Conservation (phyloP, 2,329 filamentous ascomycete species). For the Fusarium albosuccineum region DNA sequence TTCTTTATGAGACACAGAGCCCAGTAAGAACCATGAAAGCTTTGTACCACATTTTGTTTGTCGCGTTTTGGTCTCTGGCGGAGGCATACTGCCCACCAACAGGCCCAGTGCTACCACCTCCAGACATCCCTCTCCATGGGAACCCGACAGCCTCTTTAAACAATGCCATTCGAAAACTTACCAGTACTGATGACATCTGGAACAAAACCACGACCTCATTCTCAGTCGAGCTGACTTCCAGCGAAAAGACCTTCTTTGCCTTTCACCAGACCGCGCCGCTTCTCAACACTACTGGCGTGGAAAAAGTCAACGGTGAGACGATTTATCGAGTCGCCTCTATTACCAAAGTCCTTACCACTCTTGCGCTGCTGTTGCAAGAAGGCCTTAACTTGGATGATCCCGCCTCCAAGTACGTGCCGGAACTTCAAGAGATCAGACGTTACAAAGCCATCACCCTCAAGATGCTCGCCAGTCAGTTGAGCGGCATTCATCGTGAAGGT, state of each 20-base stretch:
- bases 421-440: not conserved
- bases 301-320: not conserved
- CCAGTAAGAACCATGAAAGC: too few species aligned
- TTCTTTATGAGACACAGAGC: too few species aligned
- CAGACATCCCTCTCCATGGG: not conserved
- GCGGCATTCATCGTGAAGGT: not conserved
- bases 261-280: not conserved
- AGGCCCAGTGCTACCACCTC: not conserved
- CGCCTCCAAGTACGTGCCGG: not conserved
- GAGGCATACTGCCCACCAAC: not conserved
- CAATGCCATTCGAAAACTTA: not conserved
- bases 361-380: not conserved
- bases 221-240: not conserved
- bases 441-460: constrained; percentile 3
- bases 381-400: constrained; percentile 1
- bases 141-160: not conserved
- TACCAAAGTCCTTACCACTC: constrained; percentile 1
- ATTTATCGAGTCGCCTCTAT: constrained; percentile 6
- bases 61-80: too few species aligned
- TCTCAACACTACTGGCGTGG: not conserved
- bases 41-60: too few species aligned
- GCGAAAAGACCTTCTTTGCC: not conserved
- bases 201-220: not conserved
- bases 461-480: constrained; percentile 6
- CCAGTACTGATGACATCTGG: not conserved